Percentiles rank a stretch among this genome's conserved stretches.
Evolutionary conservation across 306 rosid species (phyloP).

Genomic region (Cicer cuneatum): DNA sequence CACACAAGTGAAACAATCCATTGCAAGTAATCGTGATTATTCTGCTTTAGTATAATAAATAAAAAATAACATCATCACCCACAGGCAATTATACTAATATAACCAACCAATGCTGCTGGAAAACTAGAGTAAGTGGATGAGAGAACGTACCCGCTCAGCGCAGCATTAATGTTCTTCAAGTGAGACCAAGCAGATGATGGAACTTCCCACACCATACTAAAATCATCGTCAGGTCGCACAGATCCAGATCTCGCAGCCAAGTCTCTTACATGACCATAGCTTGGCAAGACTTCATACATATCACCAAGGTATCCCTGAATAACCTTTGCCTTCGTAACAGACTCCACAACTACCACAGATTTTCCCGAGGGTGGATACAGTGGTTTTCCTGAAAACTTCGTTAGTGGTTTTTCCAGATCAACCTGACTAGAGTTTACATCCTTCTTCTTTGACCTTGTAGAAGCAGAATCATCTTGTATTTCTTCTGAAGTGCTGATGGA

Average conservation of each 20-base stretch:
- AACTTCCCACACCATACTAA: slow-evolving; percentile 99
- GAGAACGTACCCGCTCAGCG: slow-evolving; percentile 75
- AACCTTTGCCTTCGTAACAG: slow-evolving; percentile 89
- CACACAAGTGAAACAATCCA: slow-evolving; percentile 29
- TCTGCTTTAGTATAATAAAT: slow-evolving; percentile 31
- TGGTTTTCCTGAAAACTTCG: slow-evolving; percentile 52
- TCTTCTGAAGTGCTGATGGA: slow-evolving; percentile 43
- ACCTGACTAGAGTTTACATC: slow-evolving; percentile 47
- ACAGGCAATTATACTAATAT: slow-evolving; percentile 8
- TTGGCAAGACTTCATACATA: slow-evolving; percentile 92
- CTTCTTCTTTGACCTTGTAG: slow-evolving; percentile 59
- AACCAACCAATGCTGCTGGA: slow-evolving; percentile 37
- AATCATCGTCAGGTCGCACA: slow-evolving; percentile 95
- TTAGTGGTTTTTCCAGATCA: slow-evolving; percentile 49
- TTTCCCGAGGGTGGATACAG: slow-evolving; percentile 82
- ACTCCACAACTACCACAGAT: slow-evolving; percentile 89
- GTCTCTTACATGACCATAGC: slow-evolving; percentile 98
- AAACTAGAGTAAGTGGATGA: slow-evolving; percentile 33
- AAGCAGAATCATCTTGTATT: slow-evolving; percentile 47
- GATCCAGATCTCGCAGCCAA: slow-evolving; percentile 99
- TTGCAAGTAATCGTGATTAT: slow-evolving; percentile 26
- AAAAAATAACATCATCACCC: slow-evolving; percentile 5
- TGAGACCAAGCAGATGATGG: slow-evolving; percentile 98
- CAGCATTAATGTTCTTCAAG: slow-evolving; percentile 88
- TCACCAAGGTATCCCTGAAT: slow-evolving; percentile 92